These are phyloP conservation scores for Rhododendron ovatum DNA, from an alignment of 148 eudicot species.

Conservation along the genomic window DNA sequence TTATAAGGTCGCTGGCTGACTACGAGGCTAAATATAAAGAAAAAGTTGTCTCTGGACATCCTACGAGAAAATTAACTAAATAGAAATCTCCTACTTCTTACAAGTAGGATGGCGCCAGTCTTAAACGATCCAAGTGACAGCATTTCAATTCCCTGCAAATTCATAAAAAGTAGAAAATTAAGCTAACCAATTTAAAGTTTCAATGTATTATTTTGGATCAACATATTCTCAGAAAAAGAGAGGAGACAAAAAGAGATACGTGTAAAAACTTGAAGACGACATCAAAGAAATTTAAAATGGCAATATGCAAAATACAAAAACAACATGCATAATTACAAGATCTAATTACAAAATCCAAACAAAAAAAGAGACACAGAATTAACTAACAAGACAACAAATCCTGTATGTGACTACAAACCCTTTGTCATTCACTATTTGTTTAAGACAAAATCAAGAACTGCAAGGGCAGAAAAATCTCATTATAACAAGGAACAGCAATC, in stretches of 20 bases:
- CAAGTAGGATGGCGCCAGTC: slow-evolving; percentile 96
- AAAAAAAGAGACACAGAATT: neutral
- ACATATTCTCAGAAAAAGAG: neutral
- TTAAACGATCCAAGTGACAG: slow-evolving; percentile 97
- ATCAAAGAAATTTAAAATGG: neutral
- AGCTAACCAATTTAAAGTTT: neutral
- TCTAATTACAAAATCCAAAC: neutral
- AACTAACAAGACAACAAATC: neutral
- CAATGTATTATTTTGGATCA: neutral
- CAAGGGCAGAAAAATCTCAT: neutral
- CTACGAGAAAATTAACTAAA: neutral
- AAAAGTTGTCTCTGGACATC: neutral
- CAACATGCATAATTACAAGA: neutral
- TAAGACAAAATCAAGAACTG: neutral
- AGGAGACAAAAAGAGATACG: neutral
- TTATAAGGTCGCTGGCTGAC: neutral
- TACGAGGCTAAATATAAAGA: neutral
- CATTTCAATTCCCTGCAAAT: slow-evolving; percentile 93
- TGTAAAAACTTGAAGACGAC: neutral
- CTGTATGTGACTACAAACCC: neutral
- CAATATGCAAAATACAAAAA: neutral
- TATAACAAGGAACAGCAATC: neutral
- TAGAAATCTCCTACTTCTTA: slow-evolving; percentile 25
- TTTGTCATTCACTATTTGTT: neutral
- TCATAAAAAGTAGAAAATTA: neutral